Percentiles rank a stretch among this genome's conserved stretches.
Evolutionary conservation across 192 early-diverging fungal genomes (phyloP).

Genomic region (Linnemannia hyalina): DNA sequence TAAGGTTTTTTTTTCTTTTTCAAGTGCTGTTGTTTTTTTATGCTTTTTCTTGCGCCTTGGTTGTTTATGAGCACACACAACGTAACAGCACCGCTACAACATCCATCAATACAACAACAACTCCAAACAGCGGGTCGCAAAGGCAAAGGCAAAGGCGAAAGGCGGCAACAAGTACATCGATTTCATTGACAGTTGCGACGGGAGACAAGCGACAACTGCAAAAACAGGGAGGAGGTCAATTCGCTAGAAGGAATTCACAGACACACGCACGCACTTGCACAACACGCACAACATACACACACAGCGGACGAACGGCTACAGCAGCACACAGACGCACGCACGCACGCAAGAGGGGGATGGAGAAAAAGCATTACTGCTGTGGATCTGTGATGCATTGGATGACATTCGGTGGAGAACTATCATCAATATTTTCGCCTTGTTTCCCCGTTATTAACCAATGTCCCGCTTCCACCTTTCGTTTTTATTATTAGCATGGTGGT

Average conservation of each 20-base stretch:
- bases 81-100: background rate
- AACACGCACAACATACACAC: background rate
- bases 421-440: background rate
- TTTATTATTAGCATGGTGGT: conserved; percentile 77
- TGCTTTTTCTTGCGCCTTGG: conserved; percentile 3
- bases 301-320: background rate
- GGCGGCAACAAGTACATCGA: background rate
- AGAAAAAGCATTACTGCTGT: background rate
- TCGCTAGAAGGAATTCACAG: background rate
- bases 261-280: background rate
- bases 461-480: background rate
- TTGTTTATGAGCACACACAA: background rate
- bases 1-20: conserved; percentile 32
- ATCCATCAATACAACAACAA: background rate
- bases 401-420: background rate
- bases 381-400: background rate
- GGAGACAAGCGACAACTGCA: background rate
- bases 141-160: background rate
- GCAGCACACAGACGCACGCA: background rate
- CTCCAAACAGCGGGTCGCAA: background rate
- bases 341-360: background rate
- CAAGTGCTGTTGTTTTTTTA: background rate
- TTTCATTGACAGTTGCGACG: background rate
- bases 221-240: background rate
- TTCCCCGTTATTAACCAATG: background rate